A percentile compares a stretch with the other conserved stretches of the same genome.
These are phyloP conservation scores for Saccharum spontaneum DNA, from an alignment of 176 grass and related monocot species.

Conservation along the genomic window DNA sequence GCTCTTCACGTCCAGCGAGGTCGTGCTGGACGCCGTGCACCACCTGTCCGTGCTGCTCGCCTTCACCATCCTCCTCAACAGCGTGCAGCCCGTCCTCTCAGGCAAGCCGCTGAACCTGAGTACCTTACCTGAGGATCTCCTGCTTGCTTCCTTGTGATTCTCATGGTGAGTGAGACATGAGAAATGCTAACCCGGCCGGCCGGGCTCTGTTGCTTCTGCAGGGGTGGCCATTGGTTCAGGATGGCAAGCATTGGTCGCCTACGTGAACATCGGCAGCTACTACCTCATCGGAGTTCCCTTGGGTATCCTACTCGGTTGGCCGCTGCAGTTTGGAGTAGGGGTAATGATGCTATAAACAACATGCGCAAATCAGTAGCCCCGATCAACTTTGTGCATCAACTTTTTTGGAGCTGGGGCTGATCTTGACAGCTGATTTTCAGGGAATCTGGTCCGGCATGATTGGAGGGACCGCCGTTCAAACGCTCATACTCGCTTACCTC, in stretches of 20 bases:
- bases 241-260: slow-evolving; percentile 59
- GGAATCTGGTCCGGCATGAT: slow-evolving; percentile 71
- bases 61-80: slow-evolving; percentile 61
- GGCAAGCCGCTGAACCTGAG: not conserved
- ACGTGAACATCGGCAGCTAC: slow-evolving; percentile 65
- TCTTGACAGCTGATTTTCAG: slow-evolving; percentile 37
- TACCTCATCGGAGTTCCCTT: slow-evolving; percentile 59
- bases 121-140: too few relatives aligned
- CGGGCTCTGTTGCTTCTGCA: not conserved
- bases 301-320: slow-evolving; percentile 49
- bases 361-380: not conserved
- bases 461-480: slow-evolving; percentile 54
- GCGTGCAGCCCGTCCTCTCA: slow-evolving; percentile 61
- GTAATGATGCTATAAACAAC: slow-evolving; percentile 30
- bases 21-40: slow-evolving; percentile 41
- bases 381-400: not conserved
- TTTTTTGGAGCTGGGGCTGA: not conserved
- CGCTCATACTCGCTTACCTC: slow-evolving; percentile 41
- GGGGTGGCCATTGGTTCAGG: slow-evolving; percentile 68
- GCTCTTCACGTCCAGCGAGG: slow-evolving; percentile 43
- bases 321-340: slow-evolving; percentile 38
- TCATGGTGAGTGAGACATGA: not conserved
- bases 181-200: too few relatives aligned
- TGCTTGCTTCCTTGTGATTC: not conserved
- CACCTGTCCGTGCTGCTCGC: slow-evolving; percentile 43